Base-by-base conservation (phyloP, 2,329 filamentous ascomycete species). In the Fusarium hostae region DNA sequence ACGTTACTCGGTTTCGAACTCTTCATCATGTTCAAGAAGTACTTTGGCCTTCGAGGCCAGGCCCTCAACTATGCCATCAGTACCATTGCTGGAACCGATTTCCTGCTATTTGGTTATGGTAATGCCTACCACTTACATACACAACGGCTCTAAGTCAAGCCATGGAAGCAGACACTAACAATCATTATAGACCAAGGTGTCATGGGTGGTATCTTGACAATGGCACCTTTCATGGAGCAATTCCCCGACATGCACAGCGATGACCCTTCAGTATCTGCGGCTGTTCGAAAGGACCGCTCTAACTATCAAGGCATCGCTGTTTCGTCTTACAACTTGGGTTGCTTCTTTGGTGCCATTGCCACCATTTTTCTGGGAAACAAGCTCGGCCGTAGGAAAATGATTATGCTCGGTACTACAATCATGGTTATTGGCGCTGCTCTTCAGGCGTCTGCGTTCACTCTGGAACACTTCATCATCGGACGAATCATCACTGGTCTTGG, bases 151-250 rank as follows among this genome's bases (percentile, higher is more conserved):
- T 10, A 15, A 44, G 22, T 7, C 32, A 26, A 20, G 12, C 15
- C 26, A 50, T 40, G 30, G 11, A 16, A 40, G 30, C 12, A 30
- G 22, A 20, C n/a, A n/a, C 44, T 63, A 28, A 73, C 10, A 18
- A 3, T 32, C 43, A 8, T 22, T 20, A 39, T 86, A 90, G 92
- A 94, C 79, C 91, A 92, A 80, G 90, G 92, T 77, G 91, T 94
- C 13, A 94, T 93, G 86, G 92, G 91, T 48, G 90, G 90, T 62
- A 89, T 95, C 70, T 83, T 95, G 62, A 93, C 91, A 6, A 86
- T 95, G 13, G 81, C 83, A 32, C 81, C 88, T 72, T 91, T 91
- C 77, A 83, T 90, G 22, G 64, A 76, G 3, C 88, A 86, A 75
- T 91, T 91, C 79, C 81, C 88, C 41, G 87, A 86, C 8, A 83